These are phyloP conservation scores for Cutaneotrichosporon arboriforme DNA, from an alignment of 1,284 basidiomycete genomes.

Conservation along the genomic window DNA sequence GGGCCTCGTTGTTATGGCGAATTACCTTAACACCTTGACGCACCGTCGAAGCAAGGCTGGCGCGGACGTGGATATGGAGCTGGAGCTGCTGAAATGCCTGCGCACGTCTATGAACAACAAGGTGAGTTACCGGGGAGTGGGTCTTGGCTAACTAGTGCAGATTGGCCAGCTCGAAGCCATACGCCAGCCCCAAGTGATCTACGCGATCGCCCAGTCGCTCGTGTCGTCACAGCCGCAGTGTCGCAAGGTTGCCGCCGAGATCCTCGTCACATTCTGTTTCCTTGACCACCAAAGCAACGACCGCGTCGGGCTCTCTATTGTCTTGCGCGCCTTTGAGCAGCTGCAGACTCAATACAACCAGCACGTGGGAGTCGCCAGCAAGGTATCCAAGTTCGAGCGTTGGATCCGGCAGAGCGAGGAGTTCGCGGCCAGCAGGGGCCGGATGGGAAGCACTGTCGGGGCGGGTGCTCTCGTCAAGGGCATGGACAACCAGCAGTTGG, in stretches of 20 bases:
- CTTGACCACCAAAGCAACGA: slow-evolving; percentile 42
- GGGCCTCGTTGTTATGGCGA: slow-evolving; percentile 78
- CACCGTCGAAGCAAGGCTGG: slow-evolving; percentile 57
- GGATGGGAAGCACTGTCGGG: slow-evolving; percentile 92
- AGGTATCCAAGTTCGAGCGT: slow-evolving; percentile 67
- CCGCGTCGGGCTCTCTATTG: slow-evolving; percentile 50
- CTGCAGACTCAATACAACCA: slow-evolving; percentile 38
- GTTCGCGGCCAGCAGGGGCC: slow-evolving; percentile 75
- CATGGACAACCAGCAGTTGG: slow-evolving; percentile 23
- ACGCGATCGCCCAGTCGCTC: slow-evolving; percentile 75
- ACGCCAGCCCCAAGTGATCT: slow-evolving; percentile 69
- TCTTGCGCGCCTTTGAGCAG: slow-evolving; percentile 51
- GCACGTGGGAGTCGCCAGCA: slow-evolving; percentile 51
- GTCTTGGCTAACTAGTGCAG: slow-evolving; percentile 46
- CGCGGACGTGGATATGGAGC: slow-evolving; percentile 67
- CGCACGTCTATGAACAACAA: slow-evolving; percentile 74
- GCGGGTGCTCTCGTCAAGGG: slow-evolving; percentile 78
- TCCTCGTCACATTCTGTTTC: slow-evolving; percentile 54
- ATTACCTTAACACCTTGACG: slow-evolving; percentile 60
- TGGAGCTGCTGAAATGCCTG: slow-evolving; percentile 84
- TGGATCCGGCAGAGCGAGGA: slow-evolving; percentile 84
- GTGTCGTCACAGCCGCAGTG: slow-evolving; percentile 77
- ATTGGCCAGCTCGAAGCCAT: slow-evolving; percentile 71
- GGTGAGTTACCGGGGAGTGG: slow-evolving; percentile 49
- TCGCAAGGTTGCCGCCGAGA: slow-evolving; percentile 73